Percentiles rank a stretch among this genome's conserved stretches.
These are phyloP conservation scores for Cryptococcus amylolentus DNA, from an alignment of 1,284 basidiomycete genomes.

Conservation along the genomic window DNA sequence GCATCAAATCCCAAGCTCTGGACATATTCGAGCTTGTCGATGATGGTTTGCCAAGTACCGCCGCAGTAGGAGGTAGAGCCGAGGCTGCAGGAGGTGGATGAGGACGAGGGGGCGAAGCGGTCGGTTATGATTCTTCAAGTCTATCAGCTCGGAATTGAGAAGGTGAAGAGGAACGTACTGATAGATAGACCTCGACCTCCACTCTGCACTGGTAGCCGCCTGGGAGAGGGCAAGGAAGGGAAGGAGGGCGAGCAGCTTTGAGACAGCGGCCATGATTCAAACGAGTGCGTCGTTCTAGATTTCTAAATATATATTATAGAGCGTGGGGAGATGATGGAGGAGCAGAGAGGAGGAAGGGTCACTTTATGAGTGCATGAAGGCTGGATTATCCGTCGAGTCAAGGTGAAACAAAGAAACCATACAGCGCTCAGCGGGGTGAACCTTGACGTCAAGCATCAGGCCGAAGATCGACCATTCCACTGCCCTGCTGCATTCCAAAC, in stretches of 20 bases:
- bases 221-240: conserved; percentile 14
- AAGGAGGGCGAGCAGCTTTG: conserved; percentile 12
- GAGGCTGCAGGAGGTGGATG: conserved; percentile 59
- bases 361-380: too few relatives aligned
- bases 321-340: too few relatives aligned
- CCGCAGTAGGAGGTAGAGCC: conserved; percentile 60
- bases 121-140: conserved; percentile 61
- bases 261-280: conserved; percentile 7
- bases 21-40: conserved; percentile 68
- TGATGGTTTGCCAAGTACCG: conserved; percentile 67
- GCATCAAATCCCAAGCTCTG: conserved; percentile 71
- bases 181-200: conserved; percentile 35
- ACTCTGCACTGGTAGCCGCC: conserved; percentile 31
- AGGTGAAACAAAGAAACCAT: too few relatives aligned
- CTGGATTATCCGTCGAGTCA: too few relatives aligned
- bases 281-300: too few relatives aligned
- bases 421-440: too few relatives aligned
- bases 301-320: too few relatives aligned
- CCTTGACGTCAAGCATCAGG: too few relatives aligned
- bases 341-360: too few relatives aligned
- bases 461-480: too few relatives aligned
- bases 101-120: conserved; percentile 60
- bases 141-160: background rate
- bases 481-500: too few relatives aligned
- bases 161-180: conserved; percentile 20